These are phyloP conservation scores for Trichoderma breve DNA, from an alignment of 2,329 filamentous ascomycete species.

Conservation along the genomic window DNA sequence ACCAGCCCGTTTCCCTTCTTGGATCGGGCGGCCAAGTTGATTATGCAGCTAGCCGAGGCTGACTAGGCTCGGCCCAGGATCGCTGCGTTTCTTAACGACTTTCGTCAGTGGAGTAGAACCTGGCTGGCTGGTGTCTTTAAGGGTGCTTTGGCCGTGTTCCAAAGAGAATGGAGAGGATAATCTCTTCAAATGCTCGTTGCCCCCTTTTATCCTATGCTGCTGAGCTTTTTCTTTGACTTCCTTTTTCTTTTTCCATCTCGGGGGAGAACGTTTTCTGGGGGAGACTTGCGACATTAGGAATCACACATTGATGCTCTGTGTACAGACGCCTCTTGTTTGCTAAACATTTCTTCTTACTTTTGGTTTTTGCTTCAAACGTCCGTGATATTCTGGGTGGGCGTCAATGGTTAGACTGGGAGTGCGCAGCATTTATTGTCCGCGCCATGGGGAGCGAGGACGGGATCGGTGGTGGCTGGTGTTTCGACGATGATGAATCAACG, in stretches of 20 bases:
- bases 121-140: background rate
- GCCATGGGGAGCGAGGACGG: background rate
- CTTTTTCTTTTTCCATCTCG: background rate
- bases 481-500: background rate
- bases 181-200: background rate
- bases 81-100: background rate
- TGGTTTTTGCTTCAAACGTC: background rate
- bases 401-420: conserved; percentile 6
- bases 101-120: background rate
- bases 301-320: background rate
- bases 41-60: conserved; percentile 87
- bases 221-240: background rate
- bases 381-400: background rate
- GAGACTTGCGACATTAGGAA: background rate
- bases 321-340: background rate
- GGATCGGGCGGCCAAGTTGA: conserved; percentile 86
- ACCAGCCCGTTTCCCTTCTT: conserved; percentile 94
- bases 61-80: conserved; percentile 44
- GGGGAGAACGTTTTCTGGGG: background rate
- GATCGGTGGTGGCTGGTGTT: background rate
- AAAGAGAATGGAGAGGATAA: background rate
- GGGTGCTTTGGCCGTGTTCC: background rate
- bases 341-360: background rate
- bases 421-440: background rate
- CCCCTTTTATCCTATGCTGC: background rate